These are phyloP conservation scores for Davidsoniella virescens DNA, from an alignment of 2,329 filamentous ascomycete species.

Conservation along the genomic window DNA sequence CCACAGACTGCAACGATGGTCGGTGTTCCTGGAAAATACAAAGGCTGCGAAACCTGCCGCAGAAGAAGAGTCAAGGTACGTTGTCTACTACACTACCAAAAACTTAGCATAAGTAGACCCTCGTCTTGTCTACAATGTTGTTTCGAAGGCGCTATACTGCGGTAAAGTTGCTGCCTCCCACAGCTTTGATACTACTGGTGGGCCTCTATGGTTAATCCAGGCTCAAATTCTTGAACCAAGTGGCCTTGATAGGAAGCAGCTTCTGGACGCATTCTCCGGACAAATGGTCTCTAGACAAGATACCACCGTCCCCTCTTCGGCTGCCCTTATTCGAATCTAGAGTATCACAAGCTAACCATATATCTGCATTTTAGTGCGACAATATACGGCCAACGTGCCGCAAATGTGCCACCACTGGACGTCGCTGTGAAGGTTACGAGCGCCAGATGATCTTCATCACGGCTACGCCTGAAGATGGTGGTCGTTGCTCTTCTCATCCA, in stretches of 20 bases:
- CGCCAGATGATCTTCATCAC: constrained; percentile 48
- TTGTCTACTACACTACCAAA: neutral
- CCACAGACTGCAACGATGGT: constrained; percentile 29
- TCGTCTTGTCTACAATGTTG: too few species aligned
- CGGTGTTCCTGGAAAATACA: constrained; percentile 46
- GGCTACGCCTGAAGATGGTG: constrained; percentile 36
- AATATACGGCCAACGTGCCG: constrained; percentile 43
- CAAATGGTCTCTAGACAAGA: neutral
- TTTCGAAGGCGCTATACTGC: too few species aligned
- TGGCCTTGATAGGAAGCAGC: neutral
- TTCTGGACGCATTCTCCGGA: neutral
- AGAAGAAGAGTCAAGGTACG: constrained; percentile 41
- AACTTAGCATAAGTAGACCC: too few species aligned
- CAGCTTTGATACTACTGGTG: too few species aligned
- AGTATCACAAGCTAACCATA: neutral
- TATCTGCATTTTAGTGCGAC: constrained; percentile 33
- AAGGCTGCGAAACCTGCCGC: constrained; percentile 47
- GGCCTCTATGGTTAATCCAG: too few species aligned
- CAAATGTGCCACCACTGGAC: constrained; percentile 41
- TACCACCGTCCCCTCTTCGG: too few species aligned
- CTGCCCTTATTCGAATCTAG: neutral
- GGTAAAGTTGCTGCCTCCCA: too few species aligned
- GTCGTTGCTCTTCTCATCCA: constrained; percentile 41
- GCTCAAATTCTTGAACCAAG: too few species aligned
- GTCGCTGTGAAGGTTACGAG: constrained; percentile 45